phyloP scores from a whole-genome alignment of 129 eudicot genomes.

The Flaveria linearis region DNA sequence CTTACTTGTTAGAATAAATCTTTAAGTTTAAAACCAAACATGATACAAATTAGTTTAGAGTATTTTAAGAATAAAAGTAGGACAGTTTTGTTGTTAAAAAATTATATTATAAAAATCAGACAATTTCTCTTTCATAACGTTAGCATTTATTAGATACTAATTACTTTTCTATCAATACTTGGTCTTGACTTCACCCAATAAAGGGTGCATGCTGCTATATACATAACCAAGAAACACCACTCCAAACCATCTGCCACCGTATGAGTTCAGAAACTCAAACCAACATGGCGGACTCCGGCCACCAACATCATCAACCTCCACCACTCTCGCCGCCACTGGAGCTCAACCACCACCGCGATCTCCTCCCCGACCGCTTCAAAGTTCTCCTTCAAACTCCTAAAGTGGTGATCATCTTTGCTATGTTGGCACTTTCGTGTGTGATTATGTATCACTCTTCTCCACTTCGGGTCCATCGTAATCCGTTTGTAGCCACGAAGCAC shows the following conservation, averaged over 20 bases:
- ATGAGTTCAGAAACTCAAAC: slow-evolving; percentile 25
- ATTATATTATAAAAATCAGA: neutral
- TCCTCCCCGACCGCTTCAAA: slow-evolving; percentile 5
- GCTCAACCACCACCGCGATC: slow-evolving; percentile 18
- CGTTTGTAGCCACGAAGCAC: slow-evolving; percentile 12
- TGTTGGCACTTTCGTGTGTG: slow-evolving; percentile 28
- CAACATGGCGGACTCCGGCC: slow-evolving; percentile 4
- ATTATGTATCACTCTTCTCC: slow-evolving; percentile 22
- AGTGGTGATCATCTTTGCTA: slow-evolving; percentile 30
- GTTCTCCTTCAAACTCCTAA: slow-evolving; percentile 27
- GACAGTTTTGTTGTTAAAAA: neutral
- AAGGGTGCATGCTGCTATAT: neutral
- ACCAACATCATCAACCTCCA: slow-evolving; percentile 14
- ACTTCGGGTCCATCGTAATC: slow-evolving; percentile 15
- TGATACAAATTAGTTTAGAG: no score
- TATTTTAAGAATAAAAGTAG: no score
- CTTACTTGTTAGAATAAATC: no score
- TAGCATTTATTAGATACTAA: slow-evolving; percentile 14
- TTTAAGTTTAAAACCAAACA: no score
- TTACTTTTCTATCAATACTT: neutral
- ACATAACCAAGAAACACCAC: neutral
- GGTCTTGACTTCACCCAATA: neutral
- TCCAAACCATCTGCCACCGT: slow-evolving; percentile 15
- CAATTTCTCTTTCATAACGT: slow-evolving; percentile 19
- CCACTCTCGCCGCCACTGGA: slow-evolving; percentile 13